A percentile compares a stretch with the other conserved stretches of the same genome.
phyloP scores from a whole-genome alignment of 2,329 filamentous ascomycete species.

The Akanthomyces lecanii region DNA sequence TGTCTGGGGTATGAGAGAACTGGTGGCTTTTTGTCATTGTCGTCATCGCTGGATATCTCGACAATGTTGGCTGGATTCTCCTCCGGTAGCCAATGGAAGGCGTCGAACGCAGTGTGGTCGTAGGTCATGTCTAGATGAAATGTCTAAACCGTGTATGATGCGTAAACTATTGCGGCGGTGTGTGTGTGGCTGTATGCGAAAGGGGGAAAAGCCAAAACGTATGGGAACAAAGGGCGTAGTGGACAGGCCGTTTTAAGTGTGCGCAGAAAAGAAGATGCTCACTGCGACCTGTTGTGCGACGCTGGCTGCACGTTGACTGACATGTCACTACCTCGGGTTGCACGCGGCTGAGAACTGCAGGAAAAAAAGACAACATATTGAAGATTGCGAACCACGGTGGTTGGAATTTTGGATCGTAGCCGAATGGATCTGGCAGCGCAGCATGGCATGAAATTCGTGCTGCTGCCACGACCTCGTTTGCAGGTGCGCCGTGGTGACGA shows the following conservation, averaged over 20 bases:
- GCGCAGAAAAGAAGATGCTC: neutral
- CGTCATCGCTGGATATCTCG: conserved; percentile 13
- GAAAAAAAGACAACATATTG: neutral
- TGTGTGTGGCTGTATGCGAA: neutral
- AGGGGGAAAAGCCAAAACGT: neutral
- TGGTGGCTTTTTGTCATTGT: neutral
- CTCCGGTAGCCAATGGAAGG: neutral
- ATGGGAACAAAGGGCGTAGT: neutral
- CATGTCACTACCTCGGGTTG: neutral
- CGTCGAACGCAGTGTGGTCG: neutral
- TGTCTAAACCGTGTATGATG: too few relatives aligned
- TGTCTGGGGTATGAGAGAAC: neutral
- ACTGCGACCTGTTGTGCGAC: neutral
- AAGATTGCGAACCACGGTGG: neutral
- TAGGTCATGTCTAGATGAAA: neutral
- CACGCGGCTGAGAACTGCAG: neutral
- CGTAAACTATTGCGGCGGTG: neutral
- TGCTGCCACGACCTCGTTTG: neutral
- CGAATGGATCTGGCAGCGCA: neutral
- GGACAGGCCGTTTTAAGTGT: neutral
- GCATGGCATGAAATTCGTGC: neutral
- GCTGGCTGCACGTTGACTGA: neutral
- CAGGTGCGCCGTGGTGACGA: neutral
- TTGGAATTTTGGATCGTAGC: neutral
- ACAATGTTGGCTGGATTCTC: neutral